Evolutionary conservation across 2,329 filamentous ascomycete species (phyloP), one percentile per base, ranked within the genome.

Genomic region (Oidium heveae): DNA sequence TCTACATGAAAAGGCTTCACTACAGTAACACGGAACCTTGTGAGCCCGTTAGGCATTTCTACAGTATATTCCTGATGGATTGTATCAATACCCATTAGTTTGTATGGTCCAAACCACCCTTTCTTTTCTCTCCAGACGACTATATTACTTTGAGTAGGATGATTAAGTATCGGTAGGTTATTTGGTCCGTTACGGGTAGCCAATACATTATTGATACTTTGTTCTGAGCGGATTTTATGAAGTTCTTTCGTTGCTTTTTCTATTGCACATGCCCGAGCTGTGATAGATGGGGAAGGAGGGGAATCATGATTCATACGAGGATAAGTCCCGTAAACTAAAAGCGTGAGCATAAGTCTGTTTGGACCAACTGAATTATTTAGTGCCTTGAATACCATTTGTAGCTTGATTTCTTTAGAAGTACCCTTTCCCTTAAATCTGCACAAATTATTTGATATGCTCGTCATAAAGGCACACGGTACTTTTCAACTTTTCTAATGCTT

Each of bases 401-500:
- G 46, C 20, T 33, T 41, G 12, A 43, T 22, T 5, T 49, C 22
- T 49, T 49, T 46, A 18, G 39, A 10, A 33, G 36, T 36, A 34
- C 10, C 13, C 20, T 34, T 4, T 6, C n/a, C 28, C 33, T 16
- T 52, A 37, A 37, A 16, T 52, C 49, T n/a, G 28, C 18, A 10
- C 49, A 18, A 4, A 37, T 37, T 9, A 52, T 52, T 22, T 52
- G 32, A 33, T 54, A 56, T 2, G 39, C 50, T 12, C 55, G 28
- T 9, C 51, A 41, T 41, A 56, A 18, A 32, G 13, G n/a, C 7
- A 13, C 22, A 33, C 54, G 39, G 28, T 56, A 50, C 5, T 43
- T 36, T 37, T 56, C 55, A 12, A 56, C 46, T 15, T 43, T 56
- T 34, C 52, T 47, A 12, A 54, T 51, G n/a, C 18, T 52, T 4